Evolutionary conservation across 768 basidiomycete species (phyloP).

Genomic region (Fomitopsis serialis): DNA sequence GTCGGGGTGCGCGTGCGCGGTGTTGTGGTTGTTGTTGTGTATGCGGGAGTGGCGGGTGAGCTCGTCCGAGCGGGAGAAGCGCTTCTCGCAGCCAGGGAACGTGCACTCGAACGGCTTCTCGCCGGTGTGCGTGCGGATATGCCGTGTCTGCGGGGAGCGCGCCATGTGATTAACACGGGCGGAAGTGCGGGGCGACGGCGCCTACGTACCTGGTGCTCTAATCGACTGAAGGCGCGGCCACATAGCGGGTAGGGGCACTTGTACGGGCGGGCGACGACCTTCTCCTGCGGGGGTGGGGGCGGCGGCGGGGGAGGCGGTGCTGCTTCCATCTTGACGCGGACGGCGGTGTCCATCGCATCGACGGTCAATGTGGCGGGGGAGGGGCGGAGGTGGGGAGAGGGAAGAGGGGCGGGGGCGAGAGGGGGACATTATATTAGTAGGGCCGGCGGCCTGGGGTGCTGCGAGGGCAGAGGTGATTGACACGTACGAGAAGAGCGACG

Average conservation of each 20-base stretch:
- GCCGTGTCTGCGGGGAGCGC: slow-evolving; percentile 67
- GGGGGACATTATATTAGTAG: not conserved
- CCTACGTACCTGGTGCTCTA: slow-evolving; percentile 87
- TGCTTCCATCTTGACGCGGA: slow-evolving; percentile 1
- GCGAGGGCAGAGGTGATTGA: not conserved
- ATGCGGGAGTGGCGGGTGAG: slow-evolving; percentile 94
- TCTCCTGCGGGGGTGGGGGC: slow-evolving; percentile 27
- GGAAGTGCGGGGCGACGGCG: slow-evolving; percentile 11
- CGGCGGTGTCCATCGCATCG: slow-evolving; percentile 10
- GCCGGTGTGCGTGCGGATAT: slow-evolving; percentile 97
- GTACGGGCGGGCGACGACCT: slow-evolving; percentile 69
- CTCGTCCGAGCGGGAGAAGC: slow-evolving; percentile 97
- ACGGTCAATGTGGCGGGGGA: slow-evolving; percentile 6
- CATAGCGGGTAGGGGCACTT: slow-evolving; percentile 93
- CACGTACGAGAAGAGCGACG: not conserved
- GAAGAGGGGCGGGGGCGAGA: not conserved
- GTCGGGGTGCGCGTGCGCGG: slow-evolving; percentile 27
- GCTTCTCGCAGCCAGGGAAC: slow-evolving; percentile 93
- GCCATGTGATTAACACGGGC: slow-evolving; percentile 2
- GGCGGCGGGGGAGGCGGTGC: slow-evolving; percentile 15
- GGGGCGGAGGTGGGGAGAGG: slow-evolving; percentile 6
- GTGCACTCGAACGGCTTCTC: slow-evolving; percentile 96
- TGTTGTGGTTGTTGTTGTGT: slow-evolving; percentile 59
- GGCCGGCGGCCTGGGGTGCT: not conserved
- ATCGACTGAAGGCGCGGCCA: slow-evolving; percentile 90